Base-by-base conservation (phyloP, 1,284 basidiomycete species). In the Phylloboletellus chloephorus region DNA sequence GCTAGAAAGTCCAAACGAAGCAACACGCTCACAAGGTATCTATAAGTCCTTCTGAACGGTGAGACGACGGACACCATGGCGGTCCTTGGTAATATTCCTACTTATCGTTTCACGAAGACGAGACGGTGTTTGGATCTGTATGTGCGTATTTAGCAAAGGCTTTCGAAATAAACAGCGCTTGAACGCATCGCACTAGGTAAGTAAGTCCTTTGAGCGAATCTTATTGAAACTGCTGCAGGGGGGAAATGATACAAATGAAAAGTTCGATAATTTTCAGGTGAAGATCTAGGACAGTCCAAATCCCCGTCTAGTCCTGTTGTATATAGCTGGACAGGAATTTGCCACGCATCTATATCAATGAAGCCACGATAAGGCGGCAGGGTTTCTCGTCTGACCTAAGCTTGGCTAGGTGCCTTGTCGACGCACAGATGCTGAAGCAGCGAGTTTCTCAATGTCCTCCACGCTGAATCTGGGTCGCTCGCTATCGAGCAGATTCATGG, bases 1-100 rank as follows among this genome's bases (percentile, higher is more conserved):
- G 5, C 7, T 10, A 24, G 8, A 3, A 39, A 20, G n/a, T 7
- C 7, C 1, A 6, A 7, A 19, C 19, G n/a, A 4, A 31, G 1
- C 7, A 7, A 7, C 15, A 0, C 4, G 52, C 61, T 37, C 22
- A 65, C 58, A 33, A 65, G 46, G 42, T 62, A 63, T 50, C 46
- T 55, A 29, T 62, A 65, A 12, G 51, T 50, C 32, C 34, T 55
- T 21, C 61, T 54, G 16, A 61, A 61, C 1, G 63, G 62, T 12
- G 59, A 53, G 21, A 49, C 33, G 28, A 63, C 34, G 37, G 62
- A 57, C 10, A 59, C 57, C 58, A 60, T 64, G 35, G 26, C n/a
- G 7, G 15, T 39, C 5, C 10, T 48, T 28, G 8, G 34, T 37
- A 41, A 12, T 17, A 15, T 23, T 32, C 34, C 21, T 31, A 11